Evolutionary conservation across 2,329 filamentous ascomycete species (phyloP), one percentile per base, ranked within the genome.

Genomic region (Exserohilum rostratum): DNA sequence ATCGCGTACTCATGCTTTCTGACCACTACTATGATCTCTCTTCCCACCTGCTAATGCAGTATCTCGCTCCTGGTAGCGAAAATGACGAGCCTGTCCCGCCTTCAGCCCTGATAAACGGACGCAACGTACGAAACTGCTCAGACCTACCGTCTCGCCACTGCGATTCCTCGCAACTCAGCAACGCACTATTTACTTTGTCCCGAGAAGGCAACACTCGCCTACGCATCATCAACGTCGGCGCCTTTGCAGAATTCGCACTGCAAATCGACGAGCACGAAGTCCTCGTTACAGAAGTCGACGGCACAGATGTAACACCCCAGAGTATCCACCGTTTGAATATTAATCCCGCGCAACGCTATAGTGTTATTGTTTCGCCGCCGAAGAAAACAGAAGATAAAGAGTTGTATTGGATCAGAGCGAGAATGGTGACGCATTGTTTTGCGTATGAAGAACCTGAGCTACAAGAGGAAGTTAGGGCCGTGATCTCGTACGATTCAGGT

Each of bases 341-440:
- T 55, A 81, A 83, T 27, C 86, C 88, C 0, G 88, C 87, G 0
- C 88, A 91, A 65, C 82, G 88, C 17, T 91, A 91, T 66, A 90
- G 87, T 64, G 78, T 87, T 13, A 67, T 90, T 0, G 55, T 90
- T 1, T 79, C 81, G 7, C 79, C 87, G 3, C 83, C 51, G 2
- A 40, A 84, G 47, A 46, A 31, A 6, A 46, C 62, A 0, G 62
- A 60, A 0, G 64, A 62, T 13, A 55, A 64, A 9, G 63, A 60
- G 3, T 40, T 62, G 2, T 79, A 78, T 60, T 79, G 78, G 74
- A 66, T 80, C 59, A 80, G 87, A 18, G 85, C 86, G 0, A 79
- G 81, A 40, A 86, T 87, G 83, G 74, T 85, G 25, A 83, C 78
- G 6, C 80, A 83, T 55, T 87, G 85, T 65, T 87, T 87, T 64